Evolutionary conservation across 2,329 filamentous ascomycete species (phyloP).

Genomic region (Diaporthe aspalathi): DNA sequence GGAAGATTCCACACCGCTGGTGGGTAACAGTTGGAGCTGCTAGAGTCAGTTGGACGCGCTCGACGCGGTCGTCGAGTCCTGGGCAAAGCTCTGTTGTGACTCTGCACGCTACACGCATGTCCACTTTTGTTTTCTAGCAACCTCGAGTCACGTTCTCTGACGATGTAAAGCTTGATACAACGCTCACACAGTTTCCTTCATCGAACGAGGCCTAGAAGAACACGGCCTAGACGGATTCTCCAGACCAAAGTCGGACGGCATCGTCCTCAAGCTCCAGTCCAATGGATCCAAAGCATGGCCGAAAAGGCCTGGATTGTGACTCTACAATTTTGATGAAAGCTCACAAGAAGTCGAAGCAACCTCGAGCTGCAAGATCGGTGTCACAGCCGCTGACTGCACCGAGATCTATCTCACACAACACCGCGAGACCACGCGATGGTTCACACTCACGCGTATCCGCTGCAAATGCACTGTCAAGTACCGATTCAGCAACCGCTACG

Average conservation of each 20-base stretch:
- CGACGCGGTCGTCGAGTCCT: no score
- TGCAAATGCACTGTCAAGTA: fast-evolving
- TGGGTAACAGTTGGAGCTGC: no score
- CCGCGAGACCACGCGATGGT: fast-evolving
- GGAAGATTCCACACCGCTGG: no score
- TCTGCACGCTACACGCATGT: no score
- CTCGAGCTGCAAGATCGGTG: background rate
- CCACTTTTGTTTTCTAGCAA: background rate
- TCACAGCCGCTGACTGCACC: background rate
- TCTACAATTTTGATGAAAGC: no score
- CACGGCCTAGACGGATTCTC: no score
- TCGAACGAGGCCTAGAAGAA: no score
- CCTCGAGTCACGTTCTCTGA: background rate
- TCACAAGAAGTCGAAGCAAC: fast-evolving
- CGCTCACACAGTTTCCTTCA: background rate
- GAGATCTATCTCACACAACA: no score
- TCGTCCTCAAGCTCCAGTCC: background rate
- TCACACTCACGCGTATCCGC: fast-evolving
- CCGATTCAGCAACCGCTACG: background rate
- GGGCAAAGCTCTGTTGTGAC: background rate
- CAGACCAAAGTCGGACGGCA: no score
- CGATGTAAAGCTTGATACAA: fast-evolving
- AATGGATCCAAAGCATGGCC: no score
- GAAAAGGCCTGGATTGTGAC: background rate
- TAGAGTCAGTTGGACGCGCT: no score